Evolutionary conservation across 2,329 filamentous ascomycete species (phyloP), one percentile per base, ranked within the genome.

Genomic region (Alternaria triticina): DNA sequence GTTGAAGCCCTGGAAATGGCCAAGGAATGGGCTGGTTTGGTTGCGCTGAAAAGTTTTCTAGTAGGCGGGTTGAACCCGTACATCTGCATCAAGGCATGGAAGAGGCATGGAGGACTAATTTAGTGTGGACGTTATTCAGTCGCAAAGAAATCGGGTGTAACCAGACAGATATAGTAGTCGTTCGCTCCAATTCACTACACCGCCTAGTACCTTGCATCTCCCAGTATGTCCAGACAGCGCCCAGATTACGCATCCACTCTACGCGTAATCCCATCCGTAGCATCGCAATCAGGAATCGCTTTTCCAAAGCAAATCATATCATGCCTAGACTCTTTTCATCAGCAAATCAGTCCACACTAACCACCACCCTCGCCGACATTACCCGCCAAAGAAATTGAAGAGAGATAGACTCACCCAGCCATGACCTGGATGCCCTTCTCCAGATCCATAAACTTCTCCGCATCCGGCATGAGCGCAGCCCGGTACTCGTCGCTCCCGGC

Each of bases 371-470:
- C 36, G 36, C 36, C 36, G 36, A 40, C 15, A 40, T 40, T 17
- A 40, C 36, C 36, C 36, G 36, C 36, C 15, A 40, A 40, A 17
- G 13, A 2, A 33, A 15, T 12, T 6, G 30, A 33, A 15, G 13
- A 17, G 0, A 40, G 3, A 40, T 1, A 5, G 23, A 28, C 46
- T 28, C 64, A 70, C 57, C 73, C 74, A n/a, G 74, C 75, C 65
- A 77, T 74, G 12, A 72, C 69, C 36, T 72, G 68, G 28, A 74
- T 72, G 1, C 70, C 71, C 1, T 43, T 49, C 40, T 67, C 69
- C 52, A 64, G 58, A 47, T 70, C 70, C 75, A 77, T 76, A 57
- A 77, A 77, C 49, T 72, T 63, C 25, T 65, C 65, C 23, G 70
- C 73, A 64, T 75, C 72, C 8, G 70, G 69, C 58, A 69, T 59